Evolutionary conservation across 306 rosid species (phyloP), one percentile per base, ranked within the genome.

Genomic region (Carpinus viminea): DNA sequence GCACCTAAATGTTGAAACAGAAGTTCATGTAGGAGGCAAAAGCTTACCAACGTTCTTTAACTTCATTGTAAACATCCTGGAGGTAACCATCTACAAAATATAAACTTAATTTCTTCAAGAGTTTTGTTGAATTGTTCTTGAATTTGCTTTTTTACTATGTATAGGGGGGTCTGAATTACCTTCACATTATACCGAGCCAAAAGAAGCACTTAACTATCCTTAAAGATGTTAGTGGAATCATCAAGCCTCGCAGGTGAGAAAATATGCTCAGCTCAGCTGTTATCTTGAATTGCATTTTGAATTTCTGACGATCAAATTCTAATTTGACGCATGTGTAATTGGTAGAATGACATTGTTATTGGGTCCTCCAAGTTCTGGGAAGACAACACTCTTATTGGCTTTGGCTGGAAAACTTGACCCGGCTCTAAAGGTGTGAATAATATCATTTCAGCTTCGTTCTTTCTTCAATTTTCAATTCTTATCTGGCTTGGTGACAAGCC

Each of bases 331-430:
- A 48, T 8, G 61, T 41, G 12, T 50, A 2, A 52, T 48, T 61
- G 28, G 7, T 72, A 85, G 93, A 83, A 87, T 93, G 93, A 91
- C 97, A 54, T 80, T 93, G 54, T 92, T 93, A 70, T 73, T 93
- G 82, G 98, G 97, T 76, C 93, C 97, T 78, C 98, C 97, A 50
- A 85, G 97, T 66, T 85, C 97, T 21, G 94, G 98, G 20, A 93
- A 91, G 83, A 93, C 97, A 43, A 91, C 98, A 7, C 59, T 93
- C 17, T 81, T 93, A 60, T 68, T 87, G 65, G 92, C 95, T 55
- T 85, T 91, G 66, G 89, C 94, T 0, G 97, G 98, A 70, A 90
- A 87, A 72, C 91, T 88, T 47, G 93, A 82, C 28, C 76, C 77
- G 4, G 80, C 76, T 77, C 87, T 93, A 38, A 73, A 74, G 85